Evolutionary conservation across 371 early-diverging fungal genomes (phyloP).

Genomic region (Mucor velutinosus): DNA sequence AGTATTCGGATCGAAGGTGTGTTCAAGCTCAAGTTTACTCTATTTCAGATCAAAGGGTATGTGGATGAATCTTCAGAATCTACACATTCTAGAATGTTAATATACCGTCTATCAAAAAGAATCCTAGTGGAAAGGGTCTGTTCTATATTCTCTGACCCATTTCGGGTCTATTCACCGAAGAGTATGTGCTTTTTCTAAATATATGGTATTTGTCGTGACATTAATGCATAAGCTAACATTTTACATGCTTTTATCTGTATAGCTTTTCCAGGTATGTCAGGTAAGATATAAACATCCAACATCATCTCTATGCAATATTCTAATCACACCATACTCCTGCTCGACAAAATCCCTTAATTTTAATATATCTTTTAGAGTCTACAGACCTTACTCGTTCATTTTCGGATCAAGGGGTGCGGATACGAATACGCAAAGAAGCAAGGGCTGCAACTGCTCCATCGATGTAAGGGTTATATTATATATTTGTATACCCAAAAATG

Average conservation of each 20-base stretch:
- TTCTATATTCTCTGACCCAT: conserved; percentile 55
- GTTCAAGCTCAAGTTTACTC: conserved; percentile 86
- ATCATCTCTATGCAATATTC: not conserved
- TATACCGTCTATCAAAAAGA: conserved; percentile 13
- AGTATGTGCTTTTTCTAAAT: conserved; percentile 33
- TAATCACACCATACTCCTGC: conserved; percentile 3
- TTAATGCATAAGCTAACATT: not conserved
- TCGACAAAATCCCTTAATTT: not conserved
- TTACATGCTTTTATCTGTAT: conserved; percentile 65
- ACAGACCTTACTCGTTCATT: conserved; percentile 33
- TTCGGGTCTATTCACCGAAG: conserved; percentile 85
- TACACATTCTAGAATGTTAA: not conserved
- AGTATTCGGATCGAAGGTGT: conserved; percentile 88
- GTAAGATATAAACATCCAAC: conserved; percentile 28
- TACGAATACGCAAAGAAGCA: conserved; percentile 31
- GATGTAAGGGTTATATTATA: conserved; percentile 5
- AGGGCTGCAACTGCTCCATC: conserved; percentile 4
- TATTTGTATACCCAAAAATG: not conserved
- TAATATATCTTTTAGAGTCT: conserved; percentile 22
- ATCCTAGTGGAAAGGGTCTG: conserved; percentile 29
- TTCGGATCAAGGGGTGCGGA: conserved; percentile 38
- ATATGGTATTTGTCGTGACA: conserved; percentile 4
- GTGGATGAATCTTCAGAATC: not conserved
- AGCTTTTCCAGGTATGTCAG: conserved; percentile 88
- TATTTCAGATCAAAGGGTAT: conserved; percentile 84